A percentile compares a stretch with the other conserved stretches of the same genome.
Evolutionary conservation across 139 green algal species (phyloP).

Genomic region (Tetradesmus lagerheimii): DNA sequence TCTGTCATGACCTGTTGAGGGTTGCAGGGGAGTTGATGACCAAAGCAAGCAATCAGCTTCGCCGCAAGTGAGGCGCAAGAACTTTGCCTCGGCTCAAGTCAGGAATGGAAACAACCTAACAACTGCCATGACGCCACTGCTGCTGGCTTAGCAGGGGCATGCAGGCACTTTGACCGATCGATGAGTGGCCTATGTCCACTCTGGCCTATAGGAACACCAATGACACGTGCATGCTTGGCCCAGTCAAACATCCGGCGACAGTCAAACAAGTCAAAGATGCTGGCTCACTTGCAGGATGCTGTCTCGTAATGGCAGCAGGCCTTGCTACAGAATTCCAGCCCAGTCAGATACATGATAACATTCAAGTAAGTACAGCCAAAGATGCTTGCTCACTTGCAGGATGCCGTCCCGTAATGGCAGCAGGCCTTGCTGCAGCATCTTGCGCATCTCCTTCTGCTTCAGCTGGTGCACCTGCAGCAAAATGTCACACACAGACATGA

Average conservation of each 20-base stretch:
- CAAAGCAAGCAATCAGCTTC: neutral
- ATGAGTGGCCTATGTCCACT: too few species aligned
- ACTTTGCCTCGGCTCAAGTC: too few species aligned
- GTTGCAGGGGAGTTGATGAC: neutral
- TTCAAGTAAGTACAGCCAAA: too few species aligned
- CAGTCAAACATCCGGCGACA: too few species aligned
- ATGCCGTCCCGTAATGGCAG: constrained; percentile 32
- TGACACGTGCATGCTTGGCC: too few species aligned
- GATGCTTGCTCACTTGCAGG: neutral
- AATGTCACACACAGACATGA: too few species aligned
- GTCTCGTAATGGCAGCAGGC: constrained; percentile 22
- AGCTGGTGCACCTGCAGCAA: constrained; percentile 33
- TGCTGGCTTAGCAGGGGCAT: too few species aligned
- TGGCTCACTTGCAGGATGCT: constrained; percentile 15
- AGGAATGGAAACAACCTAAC: neutral
- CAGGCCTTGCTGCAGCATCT: constrained; percentile 17
- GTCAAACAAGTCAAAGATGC: neutral
- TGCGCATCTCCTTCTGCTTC: constrained; percentile 45
- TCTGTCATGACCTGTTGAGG: neutral
- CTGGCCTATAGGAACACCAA: too few species aligned
- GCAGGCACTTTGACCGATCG: too few species aligned
- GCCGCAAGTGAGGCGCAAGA: neutral
- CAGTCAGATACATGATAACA: too few species aligned
- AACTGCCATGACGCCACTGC: neutral
- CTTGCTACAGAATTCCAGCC: constrained; percentile 18